Evolutionary conservation across 2,329 filamentous ascomycete genomes (phyloP).

Genomic region (Phialophora expanda): DNA sequence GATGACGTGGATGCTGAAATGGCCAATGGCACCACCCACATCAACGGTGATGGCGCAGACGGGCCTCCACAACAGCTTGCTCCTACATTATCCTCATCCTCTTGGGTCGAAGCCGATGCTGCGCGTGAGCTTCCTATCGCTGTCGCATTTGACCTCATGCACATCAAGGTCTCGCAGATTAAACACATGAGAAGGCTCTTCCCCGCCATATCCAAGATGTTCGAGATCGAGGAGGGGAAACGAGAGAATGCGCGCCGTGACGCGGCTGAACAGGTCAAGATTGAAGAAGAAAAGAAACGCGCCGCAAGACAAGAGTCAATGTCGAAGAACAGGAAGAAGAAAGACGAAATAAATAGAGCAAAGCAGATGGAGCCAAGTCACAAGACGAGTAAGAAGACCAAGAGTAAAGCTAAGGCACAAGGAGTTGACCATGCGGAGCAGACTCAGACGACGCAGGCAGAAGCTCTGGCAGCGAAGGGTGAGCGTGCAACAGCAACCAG

Average conservation of each 20-base stretch:
- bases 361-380: constrained; percentile 29
- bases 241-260: constrained; percentile 29
- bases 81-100: constrained; percentile 5
- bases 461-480: neutral
- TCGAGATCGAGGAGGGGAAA: constrained; percentile 47
- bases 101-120: constrained; percentile 29
- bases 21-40: neutral
- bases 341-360: constrained; percentile 6
- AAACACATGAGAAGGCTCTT: constrained; percentile 62
- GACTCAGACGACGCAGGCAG: neutral
- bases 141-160: constrained; percentile 69
- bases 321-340: constrained; percentile 23
- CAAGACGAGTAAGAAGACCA: constrained; percentile 23
- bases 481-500: neutral
- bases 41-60: constrained; percentile 14
- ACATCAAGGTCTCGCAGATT: constrained; percentile 64
- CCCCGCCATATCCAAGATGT: constrained; percentile 60
- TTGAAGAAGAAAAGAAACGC: constrained; percentile 15
- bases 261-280: constrained; percentile 14
- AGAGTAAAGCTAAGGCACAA: neutral
- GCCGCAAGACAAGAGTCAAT: constrained; percentile 15
- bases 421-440: neutral
- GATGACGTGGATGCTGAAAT: constrained; percentile 40
- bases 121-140: constrained; percentile 57
- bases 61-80: constrained; percentile 5